Conservation (phyloP, 2,329 filamentous ascomycete genomes). For the Esteya vermicola region DNA sequence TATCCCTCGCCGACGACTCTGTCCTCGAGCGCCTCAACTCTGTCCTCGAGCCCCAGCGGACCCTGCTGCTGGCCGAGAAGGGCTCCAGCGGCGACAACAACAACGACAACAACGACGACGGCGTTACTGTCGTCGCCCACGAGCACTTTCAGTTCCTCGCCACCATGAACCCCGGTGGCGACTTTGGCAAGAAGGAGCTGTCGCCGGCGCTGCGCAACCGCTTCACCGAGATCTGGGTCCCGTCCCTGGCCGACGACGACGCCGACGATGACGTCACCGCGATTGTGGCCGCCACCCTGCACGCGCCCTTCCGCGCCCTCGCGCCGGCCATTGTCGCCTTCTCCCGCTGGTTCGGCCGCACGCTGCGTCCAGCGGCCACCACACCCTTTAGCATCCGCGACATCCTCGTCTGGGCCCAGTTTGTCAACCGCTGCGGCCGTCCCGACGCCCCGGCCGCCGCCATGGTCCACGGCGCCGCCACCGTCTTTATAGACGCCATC, state of each 20-base stretch:
- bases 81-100: conserved; percentile 51
- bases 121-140: conserved; percentile 53
- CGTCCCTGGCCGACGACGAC: conserved; percentile 66
- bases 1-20: conserved; percentile 93
- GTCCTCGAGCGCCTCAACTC: conserved; percentile 94
- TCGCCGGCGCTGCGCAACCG: conserved; percentile 90
- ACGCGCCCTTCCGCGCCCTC: conserved; percentile 30
- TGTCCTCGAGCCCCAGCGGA: conserved; percentile 77
- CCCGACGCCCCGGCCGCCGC: conserved; percentile 19
- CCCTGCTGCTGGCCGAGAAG: conserved; percentile 84
- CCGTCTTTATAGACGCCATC: conserved; percentile 90
- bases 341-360: conserved; percentile 80
- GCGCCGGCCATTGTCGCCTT: conserved; percentile 68
- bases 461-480: conserved; percentile 72
- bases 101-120: conserved; percentile 52
- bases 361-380: conserved; percentile 60
- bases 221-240: conserved; percentile 98
- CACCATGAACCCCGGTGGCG: conserved; percentile 97
- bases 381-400: conserved; percentile 83
- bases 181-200: conserved; percentile 95
- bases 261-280: conserved; percentile 73
- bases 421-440: conserved; percentile 57
- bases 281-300: conserved; percentile 68
- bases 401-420: conserved; percentile 83
- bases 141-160: conserved; percentile 89